Percentiles rank a stretch among this genome's conserved stretches.
phyloP scores from a whole-genome alignment of 116 monocot species.

The Posidonia oceanica region DNA sequence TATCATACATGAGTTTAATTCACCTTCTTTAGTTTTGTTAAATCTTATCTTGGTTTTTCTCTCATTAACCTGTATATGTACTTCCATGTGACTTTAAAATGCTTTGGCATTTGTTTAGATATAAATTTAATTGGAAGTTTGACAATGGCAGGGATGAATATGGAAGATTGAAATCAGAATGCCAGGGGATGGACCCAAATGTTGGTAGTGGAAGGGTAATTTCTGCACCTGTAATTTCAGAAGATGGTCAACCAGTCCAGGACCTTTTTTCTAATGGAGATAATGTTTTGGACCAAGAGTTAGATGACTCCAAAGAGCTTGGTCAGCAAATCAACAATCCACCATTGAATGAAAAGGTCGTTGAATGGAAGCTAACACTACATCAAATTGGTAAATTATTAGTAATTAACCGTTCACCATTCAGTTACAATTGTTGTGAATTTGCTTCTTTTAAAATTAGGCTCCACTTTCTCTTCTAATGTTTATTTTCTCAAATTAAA shows the following conservation, averaged over 20 bases:
- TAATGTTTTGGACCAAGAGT: slow-evolving; percentile 5
- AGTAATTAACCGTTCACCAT: neutral
- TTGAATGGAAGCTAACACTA: slow-evolving; percentile 80
- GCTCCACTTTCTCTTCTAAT: neutral
- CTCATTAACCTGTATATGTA: too few species aligned
- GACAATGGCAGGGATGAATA: slow-evolving; percentile 50
- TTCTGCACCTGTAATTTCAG: slow-evolving; percentile 49
- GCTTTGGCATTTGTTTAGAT: neutral
- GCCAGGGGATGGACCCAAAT: slow-evolving; percentile 56
- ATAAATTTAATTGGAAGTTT: neutral
- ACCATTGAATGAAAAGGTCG: slow-evolving; percentile 34
- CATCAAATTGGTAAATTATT: slow-evolving; percentile 75
- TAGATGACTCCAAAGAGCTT: slow-evolving; percentile 7
- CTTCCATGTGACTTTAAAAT: neutral
- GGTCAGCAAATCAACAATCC: slow-evolving; percentile 10
- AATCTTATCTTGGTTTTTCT: too few species aligned
- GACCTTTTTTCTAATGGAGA: slow-evolving; percentile 19
- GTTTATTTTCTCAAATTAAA: too few species aligned
- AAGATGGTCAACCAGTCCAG: slow-evolving; percentile 63
- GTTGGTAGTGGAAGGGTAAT: slow-evolving; percentile 77
- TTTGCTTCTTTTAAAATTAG: neutral
- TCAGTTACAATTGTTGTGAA: neutral
- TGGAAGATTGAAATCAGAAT: slow-evolving; percentile 49
- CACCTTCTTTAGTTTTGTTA: too few species aligned
- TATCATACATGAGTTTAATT: too few species aligned